Conservation (phyloP, 2,329 filamentous ascomycete genomes). For the Pseudocercospora eumusae region DNA sequence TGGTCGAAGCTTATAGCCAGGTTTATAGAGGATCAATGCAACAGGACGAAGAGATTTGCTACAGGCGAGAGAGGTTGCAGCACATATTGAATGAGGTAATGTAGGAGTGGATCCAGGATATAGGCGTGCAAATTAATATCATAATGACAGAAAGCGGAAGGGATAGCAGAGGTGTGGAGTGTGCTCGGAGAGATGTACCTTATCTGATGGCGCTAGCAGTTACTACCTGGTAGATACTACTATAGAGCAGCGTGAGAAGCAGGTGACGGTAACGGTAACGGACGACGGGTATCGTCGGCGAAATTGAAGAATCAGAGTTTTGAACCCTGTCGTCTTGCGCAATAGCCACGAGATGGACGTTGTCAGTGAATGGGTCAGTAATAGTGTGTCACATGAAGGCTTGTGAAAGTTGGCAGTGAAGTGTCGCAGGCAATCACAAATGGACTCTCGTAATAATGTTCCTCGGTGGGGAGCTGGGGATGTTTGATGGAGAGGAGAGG, state of each 20-base stretch:
- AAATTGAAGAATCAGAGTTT: not conserved
- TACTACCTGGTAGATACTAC: conserved; percentile 3
- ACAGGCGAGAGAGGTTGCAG: conserved; percentile 5
- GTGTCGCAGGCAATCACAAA: not conserved
- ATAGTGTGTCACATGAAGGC: not conserved
- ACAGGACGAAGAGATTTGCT: conserved; percentile 14
- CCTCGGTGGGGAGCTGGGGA: not conserved
- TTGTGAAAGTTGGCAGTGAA: not conserved
- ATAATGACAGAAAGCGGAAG: conserved; percentile 2
- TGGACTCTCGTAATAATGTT: not conserved
- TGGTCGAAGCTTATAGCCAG: conserved; percentile 1
- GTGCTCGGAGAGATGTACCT: not conserved
- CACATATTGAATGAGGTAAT: conserved; percentile 4
- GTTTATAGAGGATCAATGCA: not conserved
- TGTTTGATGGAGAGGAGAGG: not conserved
- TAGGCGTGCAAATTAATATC: conserved; percentile 12
- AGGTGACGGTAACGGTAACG: too few relatives aligned
- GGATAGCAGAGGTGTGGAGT: not conserved
- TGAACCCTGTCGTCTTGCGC: conserved; percentile 5
- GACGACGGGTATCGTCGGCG: conserved; percentile 5
- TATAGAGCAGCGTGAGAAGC: not conserved
- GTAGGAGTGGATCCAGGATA: conserved; percentile 12
- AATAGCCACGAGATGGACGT: conserved; percentile 2
- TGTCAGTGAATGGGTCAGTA: not conserved
- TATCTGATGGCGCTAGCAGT: conserved; percentile 5